Conservation (phyloP, 176 grass and related monocot species). For the Paspalum vaginatum region DNA sequence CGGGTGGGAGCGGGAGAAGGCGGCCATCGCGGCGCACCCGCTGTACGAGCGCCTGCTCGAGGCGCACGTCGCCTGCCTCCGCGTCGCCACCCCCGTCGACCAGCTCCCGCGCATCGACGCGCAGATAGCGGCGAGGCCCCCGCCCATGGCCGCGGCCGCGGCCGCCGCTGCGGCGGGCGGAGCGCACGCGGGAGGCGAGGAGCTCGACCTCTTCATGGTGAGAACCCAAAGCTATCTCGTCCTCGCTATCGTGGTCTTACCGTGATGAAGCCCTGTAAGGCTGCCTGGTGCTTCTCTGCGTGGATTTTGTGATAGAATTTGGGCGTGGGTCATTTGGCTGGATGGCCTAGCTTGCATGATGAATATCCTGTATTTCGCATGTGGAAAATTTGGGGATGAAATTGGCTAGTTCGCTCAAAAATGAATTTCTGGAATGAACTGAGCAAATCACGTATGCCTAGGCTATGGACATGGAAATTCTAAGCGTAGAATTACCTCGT, state of each 20-base stretch:
- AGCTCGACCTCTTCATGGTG: constrained; percentile 99
- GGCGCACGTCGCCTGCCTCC: constrained; percentile 90
- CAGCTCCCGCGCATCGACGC: constrained; percentile 93
- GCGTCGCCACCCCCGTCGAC: constrained; percentile 95
- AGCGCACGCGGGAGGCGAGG: constrained; percentile 56
- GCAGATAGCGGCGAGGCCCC: constrained; percentile 76
- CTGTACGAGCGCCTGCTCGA: constrained; percentile 90
- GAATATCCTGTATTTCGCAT: not conserved
- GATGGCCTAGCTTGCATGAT: not conserved
- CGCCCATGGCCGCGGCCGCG: constrained; percentile 50
- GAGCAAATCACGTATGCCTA: not conserved
- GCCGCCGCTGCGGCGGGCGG: constrained; percentile 35
- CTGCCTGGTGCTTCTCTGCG: not conserved
- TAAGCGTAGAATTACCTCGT: not conserved
- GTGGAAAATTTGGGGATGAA: not conserved
- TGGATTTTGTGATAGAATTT: not conserved
- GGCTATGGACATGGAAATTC: not conserved
- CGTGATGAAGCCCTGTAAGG: not conserved
- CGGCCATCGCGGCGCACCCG: constrained; percentile 85
- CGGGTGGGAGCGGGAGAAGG: constrained; percentile 70
- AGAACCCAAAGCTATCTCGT: not conserved
- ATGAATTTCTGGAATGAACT: not conserved
- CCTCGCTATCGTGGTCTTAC: not conserved
- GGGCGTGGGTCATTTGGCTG: not conserved
- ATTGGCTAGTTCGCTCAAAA: not conserved